Percentiles rank a stretch among this genome's conserved stretches.
phyloP scores from a whole-genome alignment of 176 grass and related monocot genomes.

The Eragrostis nindensis region DNA sequence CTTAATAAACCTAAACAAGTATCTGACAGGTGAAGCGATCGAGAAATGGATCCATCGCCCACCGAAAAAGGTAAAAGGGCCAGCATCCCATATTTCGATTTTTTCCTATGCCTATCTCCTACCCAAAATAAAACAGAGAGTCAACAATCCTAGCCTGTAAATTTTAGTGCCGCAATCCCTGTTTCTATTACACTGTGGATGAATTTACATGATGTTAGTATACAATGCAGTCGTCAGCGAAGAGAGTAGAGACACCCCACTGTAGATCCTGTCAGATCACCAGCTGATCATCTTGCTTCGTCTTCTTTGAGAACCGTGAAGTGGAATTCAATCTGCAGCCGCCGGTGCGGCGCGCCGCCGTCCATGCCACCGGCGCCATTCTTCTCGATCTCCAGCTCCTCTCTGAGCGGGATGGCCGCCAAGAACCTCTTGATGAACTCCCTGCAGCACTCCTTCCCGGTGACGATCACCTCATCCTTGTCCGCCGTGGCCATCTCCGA shows the following conservation, averaged over 20 bases:
- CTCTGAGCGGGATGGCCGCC: constrained; percentile 87
- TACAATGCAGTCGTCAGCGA: constrained; percentile 26
- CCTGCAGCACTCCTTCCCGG: constrained; percentile 90
- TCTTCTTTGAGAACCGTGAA: constrained; percentile 51
- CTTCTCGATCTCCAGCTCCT: constrained; percentile 86
- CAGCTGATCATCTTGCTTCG: constrained; percentile 8
- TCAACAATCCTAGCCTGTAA: constrained; percentile 22
- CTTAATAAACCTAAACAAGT: too few relatives aligned
- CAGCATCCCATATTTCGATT: not conserved
- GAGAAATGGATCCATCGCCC: not conserved
- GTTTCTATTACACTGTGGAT: constrained; percentile 24
- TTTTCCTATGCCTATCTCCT: not conserved
- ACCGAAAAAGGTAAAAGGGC: not conserved
- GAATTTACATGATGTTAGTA: constrained; percentile 59
- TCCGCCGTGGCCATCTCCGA: constrained; percentile 67
- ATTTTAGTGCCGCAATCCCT: not conserved
- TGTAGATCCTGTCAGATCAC: not conserved
- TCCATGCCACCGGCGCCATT: constrained; percentile 35
- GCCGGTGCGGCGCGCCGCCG: constrained; percentile 62
- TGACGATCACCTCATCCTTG: constrained; percentile 49
- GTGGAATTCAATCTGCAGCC: constrained; percentile 98
- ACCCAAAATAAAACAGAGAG: constrained; percentile 14
- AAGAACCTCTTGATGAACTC: constrained; percentile 97
- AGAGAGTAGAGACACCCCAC: not conserved
- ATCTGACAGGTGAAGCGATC: not conserved